A percentile compares a stretch with the other conserved stretches of the same genome.
phyloP scores from a whole-genome alignment of 176 grass and related monocot species.

The Metroxylon sagu region DNA sequence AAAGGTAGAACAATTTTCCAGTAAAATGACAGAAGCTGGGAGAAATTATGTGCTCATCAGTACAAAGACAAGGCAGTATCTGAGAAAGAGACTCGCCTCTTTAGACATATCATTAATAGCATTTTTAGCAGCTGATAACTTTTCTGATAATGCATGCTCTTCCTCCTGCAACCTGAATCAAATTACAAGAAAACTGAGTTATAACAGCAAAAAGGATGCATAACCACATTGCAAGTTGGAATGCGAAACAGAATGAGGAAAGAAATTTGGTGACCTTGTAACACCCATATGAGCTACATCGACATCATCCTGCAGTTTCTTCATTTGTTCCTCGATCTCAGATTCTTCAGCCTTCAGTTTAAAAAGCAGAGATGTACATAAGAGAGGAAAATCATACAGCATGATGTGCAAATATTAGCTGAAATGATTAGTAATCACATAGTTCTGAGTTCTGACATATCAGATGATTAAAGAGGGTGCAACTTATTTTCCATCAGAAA shows the following conservation, averaged over 20 bases:
- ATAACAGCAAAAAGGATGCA: slow-evolving; percentile 13
- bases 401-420: background rate
- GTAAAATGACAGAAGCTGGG: too few species aligned
- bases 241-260: background rate
- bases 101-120: slow-evolving; percentile 36
- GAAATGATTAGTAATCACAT: too few species aligned
- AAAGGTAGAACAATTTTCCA: too few species aligned
- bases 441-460: too few species aligned
- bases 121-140: slow-evolving; percentile 31
- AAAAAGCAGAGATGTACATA: slow-evolving; percentile 10
- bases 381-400: slow-evolving; percentile 21
- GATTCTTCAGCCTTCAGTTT: slow-evolving; percentile 68
- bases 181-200: slow-evolving; percentile 4
- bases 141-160: slow-evolving; percentile 41
- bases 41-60: background rate
- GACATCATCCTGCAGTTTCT: slow-evolving; percentile 46
- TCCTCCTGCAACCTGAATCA: slow-evolving; percentile 57
- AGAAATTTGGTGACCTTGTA: slow-evolving; percentile 39
- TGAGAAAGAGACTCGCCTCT: slow-evolving; percentile 32
- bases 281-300: slow-evolving; percentile 33
- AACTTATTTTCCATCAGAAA: too few species aligned
- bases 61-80: background rate
- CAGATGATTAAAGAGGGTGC: too few species aligned
- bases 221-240: slow-evolving; percentile 1
- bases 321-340: slow-evolving; percentile 42